These are phyloP conservation scores for Esteya vermicola DNA, from an alignment of 2,329 filamentous ascomycete species.

Conservation along the genomic window DNA sequence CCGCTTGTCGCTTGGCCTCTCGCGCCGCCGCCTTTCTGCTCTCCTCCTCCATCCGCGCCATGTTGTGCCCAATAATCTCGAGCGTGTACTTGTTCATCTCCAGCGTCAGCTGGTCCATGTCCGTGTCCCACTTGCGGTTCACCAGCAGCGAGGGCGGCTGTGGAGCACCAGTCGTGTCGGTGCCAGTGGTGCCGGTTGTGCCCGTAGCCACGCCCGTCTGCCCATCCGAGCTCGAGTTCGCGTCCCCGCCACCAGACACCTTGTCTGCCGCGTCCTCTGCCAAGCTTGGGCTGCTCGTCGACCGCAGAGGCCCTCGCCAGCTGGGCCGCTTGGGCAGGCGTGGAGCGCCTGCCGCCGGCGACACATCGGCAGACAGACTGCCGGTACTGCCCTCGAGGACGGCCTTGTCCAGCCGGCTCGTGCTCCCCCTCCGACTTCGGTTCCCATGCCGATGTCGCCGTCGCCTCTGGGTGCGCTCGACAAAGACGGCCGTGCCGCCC, in stretches of 20 bases:
- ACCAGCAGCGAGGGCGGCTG: neutral
- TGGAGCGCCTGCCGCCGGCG: constrained; percentile 1
- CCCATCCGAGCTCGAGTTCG: neutral
- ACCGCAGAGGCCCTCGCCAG: constrained; percentile 2
- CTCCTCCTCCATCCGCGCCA: constrained; percentile 29
- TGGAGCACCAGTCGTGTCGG: neutral
- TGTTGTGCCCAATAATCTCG: constrained; percentile 39
- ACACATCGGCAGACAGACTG: neutral
- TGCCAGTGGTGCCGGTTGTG: too few relatives aligned
- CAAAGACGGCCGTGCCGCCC: constrained; percentile 36
- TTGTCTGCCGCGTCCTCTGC: constrained; percentile 1
- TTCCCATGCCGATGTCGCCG: constrained; percentile 6
- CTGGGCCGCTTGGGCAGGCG: constrained; percentile 8
- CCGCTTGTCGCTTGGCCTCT: constrained; percentile 8
- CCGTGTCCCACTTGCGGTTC: constrained; percentile 18
- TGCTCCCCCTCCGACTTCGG: constrained; percentile 11
- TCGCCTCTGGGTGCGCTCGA: constrained; percentile 32
- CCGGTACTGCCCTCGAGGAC: neutral
- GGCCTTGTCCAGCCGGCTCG: neutral
- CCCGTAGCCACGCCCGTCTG: too few relatives aligned
- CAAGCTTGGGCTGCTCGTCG: neutral
- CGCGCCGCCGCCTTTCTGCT: constrained; percentile 3
- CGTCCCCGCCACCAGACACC: neutral
- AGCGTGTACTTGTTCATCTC: constrained; percentile 47
- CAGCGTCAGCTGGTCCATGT: constrained; percentile 34